These are phyloP conservation scores for Arabis alpina DNA, from an alignment of 345 rosid species.

Conservation along the genomic window DNA sequence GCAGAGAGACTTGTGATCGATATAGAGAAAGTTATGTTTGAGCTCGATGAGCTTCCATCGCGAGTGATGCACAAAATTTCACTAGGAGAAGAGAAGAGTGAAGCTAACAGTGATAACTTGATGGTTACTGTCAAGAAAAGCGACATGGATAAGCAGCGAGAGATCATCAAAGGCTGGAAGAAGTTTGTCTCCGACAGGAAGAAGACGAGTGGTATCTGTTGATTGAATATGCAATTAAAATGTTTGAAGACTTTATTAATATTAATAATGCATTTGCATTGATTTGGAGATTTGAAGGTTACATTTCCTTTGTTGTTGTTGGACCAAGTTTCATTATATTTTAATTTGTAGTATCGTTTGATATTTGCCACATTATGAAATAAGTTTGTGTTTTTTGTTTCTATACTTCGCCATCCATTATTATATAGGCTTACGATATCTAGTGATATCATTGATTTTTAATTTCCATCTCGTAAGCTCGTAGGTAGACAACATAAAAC, in stretches of 20 bases:
- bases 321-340: slow-evolving; percentile 28
- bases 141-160: slow-evolving; percentile 58
- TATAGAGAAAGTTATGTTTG: slow-evolving; percentile 73
- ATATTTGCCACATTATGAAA: slow-evolving; percentile 12
- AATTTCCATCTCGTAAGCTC: too few species aligned
- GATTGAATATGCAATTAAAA: slow-evolving; percentile 9
- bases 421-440: too few species aligned
- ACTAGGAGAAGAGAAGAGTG: slow-evolving; percentile 39
- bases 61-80: slow-evolving; percentile 49
- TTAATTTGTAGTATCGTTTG: slow-evolving; percentile 15
- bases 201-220: slow-evolving; percentile 46
- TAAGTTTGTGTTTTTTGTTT: background rate
- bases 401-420: background rate
- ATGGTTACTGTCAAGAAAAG: slow-evolving; percentile 53
- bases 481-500: too few species aligned
- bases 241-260: slow-evolving; percentile 26
- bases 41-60: slow-evolving; percentile 70
- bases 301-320: background rate
- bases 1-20: slow-evolving; percentile 73
- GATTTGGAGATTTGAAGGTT: slow-evolving; percentile 25
- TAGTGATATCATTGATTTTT: too few species aligned
- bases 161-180: slow-evolving; percentile 59
- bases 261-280: slow-evolving; percentile 34
- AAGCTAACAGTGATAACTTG: slow-evolving; percentile 34
- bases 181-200: slow-evolving; percentile 54